phyloP scores from a whole-genome alignment of 129 eudicot species.

The Helianthus annuus region DNA sequence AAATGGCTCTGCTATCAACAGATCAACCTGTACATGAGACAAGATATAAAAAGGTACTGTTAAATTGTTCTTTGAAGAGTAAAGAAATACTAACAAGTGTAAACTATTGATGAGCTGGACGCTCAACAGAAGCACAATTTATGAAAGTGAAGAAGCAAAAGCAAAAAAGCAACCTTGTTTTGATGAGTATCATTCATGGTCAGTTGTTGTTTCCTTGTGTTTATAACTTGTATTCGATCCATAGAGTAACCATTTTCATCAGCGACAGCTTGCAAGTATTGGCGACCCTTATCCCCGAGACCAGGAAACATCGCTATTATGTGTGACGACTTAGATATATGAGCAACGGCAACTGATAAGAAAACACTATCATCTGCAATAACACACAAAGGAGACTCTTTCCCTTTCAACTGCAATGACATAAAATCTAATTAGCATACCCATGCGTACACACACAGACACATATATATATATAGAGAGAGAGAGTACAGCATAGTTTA shows the following conservation, averaged over 20 bases:
- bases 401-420: slow-evolving; percentile 57
- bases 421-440: slow-evolving; percentile 18
- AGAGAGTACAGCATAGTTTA: slow-evolving; percentile 48
- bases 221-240: slow-evolving; percentile 52
- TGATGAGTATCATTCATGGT: slow-evolving; percentile 46
- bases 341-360: slow-evolving; percentile 59
- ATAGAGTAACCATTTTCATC: slow-evolving; percentile 59
- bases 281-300: slow-evolving; percentile 58
- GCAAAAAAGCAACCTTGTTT: slow-evolving; percentile 46
- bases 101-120: neutral
- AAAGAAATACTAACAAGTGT: neutral
- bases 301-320: slow-evolving; percentile 73
- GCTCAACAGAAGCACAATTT: neutral
- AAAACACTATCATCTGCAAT: slow-evolving; percentile 87
- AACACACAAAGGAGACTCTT: slow-evolving; percentile 55
- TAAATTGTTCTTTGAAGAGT: neutral
- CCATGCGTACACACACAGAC: neutral
- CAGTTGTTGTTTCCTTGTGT: slow-evolving; percentile 38
- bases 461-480: neutral
- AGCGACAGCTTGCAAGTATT: slow-evolving; percentile 65
- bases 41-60: neutral
- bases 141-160: slow-evolving; percentile 2
- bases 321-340: slow-evolving; percentile 55
- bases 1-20: slow-evolving; percentile 82
- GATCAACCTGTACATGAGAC: slow-evolving; percentile 56